Evolutionary conservation across 2,329 filamentous ascomycete species (phyloP).

Genomic region (Diaporthe ampelina): DNA sequence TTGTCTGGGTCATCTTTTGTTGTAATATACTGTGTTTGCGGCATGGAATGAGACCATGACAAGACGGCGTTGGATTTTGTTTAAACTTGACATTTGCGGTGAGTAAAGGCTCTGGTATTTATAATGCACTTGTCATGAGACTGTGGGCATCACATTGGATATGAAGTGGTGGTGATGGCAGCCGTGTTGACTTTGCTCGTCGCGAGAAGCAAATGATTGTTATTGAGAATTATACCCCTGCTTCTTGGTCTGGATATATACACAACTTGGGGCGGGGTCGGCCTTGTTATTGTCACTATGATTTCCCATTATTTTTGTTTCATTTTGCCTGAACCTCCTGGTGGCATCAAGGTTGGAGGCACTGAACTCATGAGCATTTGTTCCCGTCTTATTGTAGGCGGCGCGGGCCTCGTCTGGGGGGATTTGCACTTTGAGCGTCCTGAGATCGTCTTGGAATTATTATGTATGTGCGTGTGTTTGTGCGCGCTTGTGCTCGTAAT

Average conservation of each 20-base stretch:
- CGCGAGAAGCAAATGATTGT: background rate
- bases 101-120: background rate
- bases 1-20: background rate
- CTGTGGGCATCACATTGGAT: background rate
- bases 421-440: conserved; percentile 5
- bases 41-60: conserved; percentile 3
- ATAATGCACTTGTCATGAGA: background rate
- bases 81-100: background rate
- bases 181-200: background rate
- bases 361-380: background rate
- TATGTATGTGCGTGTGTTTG: background rate
- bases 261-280: background rate
- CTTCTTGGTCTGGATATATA: background rate
- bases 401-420: background rate
- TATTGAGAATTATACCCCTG: conserved; percentile 23
- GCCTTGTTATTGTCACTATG: background rate
- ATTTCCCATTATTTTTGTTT: background rate
- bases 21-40: conserved; percentile 17
- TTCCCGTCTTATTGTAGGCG: background rate
- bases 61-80: background rate
- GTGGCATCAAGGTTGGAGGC: background rate
- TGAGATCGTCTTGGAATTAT: background rate
- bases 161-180: background rate
- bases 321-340: background rate
- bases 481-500: background rate